phyloP scores from a whole-genome alignment of 2,329 filamentous ascomycete genomes.

The Lasiodiplodia sp. region DNA sequence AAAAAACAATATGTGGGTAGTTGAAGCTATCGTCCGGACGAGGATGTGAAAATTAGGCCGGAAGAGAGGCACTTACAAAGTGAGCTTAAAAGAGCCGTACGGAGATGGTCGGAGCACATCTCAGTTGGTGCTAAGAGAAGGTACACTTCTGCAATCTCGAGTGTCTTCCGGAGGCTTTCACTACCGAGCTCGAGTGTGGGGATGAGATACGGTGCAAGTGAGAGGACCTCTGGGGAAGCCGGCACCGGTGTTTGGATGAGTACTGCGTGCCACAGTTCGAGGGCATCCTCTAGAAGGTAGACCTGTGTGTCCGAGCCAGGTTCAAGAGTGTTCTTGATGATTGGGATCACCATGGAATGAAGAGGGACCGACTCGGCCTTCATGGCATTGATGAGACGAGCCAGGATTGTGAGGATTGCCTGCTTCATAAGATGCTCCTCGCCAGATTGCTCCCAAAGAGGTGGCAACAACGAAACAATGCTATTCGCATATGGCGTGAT shows the following conservation, averaged over 20 bases:
- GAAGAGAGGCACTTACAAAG: slow-evolving; percentile 10
- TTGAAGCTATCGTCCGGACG: too few relatives aligned
- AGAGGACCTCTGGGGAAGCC: slow-evolving; percentile 52
- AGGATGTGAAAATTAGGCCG: neutral
- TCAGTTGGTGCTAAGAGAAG: slow-evolving; percentile 55
- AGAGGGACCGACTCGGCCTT: slow-evolving; percentile 79
- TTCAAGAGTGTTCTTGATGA: slow-evolving; percentile 81
- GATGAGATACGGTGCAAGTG: slow-evolving; percentile 54
- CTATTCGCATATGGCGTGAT: slow-evolving; percentile 75
- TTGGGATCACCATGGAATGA: slow-evolving; percentile 79
- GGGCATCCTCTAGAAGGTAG: slow-evolving; percentile 88
- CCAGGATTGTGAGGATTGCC: slow-evolving; percentile 84
- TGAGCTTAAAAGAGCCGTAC: slow-evolving; percentile 47
- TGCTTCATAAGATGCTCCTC: slow-evolving; percentile 95
- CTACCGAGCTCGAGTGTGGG: slow-evolving; percentile 58
- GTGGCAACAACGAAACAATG: slow-evolving; percentile 80
- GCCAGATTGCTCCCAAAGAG: slow-evolving; percentile 83
- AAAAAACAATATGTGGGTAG: too few relatives aligned
- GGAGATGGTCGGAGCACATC: slow-evolving; percentile 54
- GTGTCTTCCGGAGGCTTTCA: slow-evolving; percentile 55
- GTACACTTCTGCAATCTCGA: slow-evolving; percentile 59
- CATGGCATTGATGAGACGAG: slow-evolving; percentile 86
- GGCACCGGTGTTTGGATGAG: slow-evolving; percentile 64
- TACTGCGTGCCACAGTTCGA: slow-evolving; percentile 87
- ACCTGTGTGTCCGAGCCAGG: slow-evolving; percentile 68